A percentile compares a stretch with the other conserved stretches of the same genome.
These are phyloP conservation scores for Fusarium pseudonygamai DNA, from an alignment of 2,329 filamentous ascomycete species.

Conservation along the genomic window DNA sequence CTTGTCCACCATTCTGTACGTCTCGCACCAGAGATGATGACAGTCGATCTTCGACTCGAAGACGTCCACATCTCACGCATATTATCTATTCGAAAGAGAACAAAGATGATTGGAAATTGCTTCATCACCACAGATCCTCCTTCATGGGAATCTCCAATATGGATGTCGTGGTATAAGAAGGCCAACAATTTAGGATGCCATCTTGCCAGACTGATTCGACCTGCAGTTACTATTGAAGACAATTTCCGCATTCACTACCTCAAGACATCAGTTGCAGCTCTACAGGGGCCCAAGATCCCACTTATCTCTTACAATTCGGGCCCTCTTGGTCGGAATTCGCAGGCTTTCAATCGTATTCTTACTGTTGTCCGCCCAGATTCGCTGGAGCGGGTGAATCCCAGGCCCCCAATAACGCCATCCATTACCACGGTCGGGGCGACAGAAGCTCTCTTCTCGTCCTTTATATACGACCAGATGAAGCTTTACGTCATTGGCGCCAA, in stretches of 20 bases:
- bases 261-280: slow-evolving; percentile 57
- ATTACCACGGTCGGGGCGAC: slow-evolving; percentile 72
- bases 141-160: slow-evolving; percentile 66
- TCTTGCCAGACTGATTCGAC: slow-evolving; percentile 68
- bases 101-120: slow-evolving; percentile 70
- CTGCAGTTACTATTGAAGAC: slow-evolving; percentile 66
- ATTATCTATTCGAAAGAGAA: slow-evolving; percentile 60
- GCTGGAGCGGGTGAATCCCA: slow-evolving; percentile 28
- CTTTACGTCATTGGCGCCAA: slow-evolving; percentile 80
- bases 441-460: slow-evolving; percentile 71
- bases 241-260: slow-evolving; percentile 69
- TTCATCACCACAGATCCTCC: slow-evolving; percentile 52
- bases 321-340: slow-evolving; percentile 68
- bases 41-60: slow-evolving; percentile 68
- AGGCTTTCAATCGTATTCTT: slow-evolving; percentile 72
- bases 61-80: slow-evolving; percentile 61
- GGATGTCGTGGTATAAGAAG: slow-evolving; percentile 66
- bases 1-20: slow-evolving; percentile 68
- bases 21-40: slow-evolving; percentile 70
- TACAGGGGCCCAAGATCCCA: slow-evolving; percentile 57
- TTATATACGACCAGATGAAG: slow-evolving; percentile 74
- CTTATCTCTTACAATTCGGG: slow-evolving; percentile 74
- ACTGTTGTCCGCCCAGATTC: slow-evolving; percentile 65
- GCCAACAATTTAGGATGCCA: slow-evolving; percentile 68
- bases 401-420: slow-evolving; percentile 39